Evolutionary conservation across 352 stramenopile species (phyloP), one percentile per base, ranked within the genome.

Genomic region (Phytopythium helicoides): DNA sequence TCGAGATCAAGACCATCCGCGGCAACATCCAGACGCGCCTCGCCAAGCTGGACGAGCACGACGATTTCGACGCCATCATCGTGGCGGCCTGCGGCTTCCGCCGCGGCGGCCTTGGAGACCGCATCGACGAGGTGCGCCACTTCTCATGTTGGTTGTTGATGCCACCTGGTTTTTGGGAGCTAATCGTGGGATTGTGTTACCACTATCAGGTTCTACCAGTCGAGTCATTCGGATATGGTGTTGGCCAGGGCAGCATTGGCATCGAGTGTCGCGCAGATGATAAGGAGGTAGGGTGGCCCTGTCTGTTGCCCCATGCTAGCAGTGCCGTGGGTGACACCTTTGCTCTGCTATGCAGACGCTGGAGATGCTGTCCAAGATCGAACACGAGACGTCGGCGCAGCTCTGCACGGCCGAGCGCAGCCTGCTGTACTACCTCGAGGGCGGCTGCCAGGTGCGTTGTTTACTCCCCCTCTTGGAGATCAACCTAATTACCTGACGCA

Each of bases 11-110:
- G 67, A 88, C 76, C 14, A 71, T 96, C 47, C 76, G 87, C 26
- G 87, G 87, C 31, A 96, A 96, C 64, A 89, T 96, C 53, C 86
- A 95, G 66, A 95, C 87, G 48, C 71, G 85, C 16, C 62, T 96
- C 48, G 71, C 73, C 6, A 96, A 96, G 56, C 58, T 96, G 40
- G 87, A 96, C 45, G 71, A 89, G 54, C 68, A 82, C 52, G 76
- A 89, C 44, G 77, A 92, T 26, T 96, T 87, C 46, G 85, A 95
- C 44, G 87, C 87, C 8, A 93, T 96, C 54, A 83, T 96, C 47
- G 78, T 96, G 14, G 87, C 87, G 9, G 81, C 81, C 2, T 92
- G 85, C 40, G 87, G 87, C 10, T 90, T 95, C 58, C 77, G 80
- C 52, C 82, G 82, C 44, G 82, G 79, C 25, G 76, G 83, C 9